Conservation (phyloP, 2,329 filamentous ascomycete genomes). For the Apiospora kogelbergensis region DNA sequence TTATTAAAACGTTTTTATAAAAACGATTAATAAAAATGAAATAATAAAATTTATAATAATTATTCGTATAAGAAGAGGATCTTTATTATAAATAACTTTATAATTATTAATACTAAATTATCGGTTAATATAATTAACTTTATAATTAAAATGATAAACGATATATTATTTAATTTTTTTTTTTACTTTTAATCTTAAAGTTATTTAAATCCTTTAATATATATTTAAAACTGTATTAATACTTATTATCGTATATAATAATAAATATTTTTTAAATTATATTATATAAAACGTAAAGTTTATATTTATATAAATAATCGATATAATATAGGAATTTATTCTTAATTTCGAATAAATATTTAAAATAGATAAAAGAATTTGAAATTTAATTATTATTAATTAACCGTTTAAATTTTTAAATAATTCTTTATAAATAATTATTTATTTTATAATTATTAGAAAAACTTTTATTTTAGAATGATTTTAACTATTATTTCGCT, state of each 20-base stretch:
- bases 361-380: neutral
- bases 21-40: neutral
- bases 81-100: neutral
- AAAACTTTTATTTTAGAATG: neutral
- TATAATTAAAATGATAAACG: neutral
- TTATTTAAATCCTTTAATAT: neutral
- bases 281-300: neutral
- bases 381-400: neutral
- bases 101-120: neutral
- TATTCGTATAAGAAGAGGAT: neutral
- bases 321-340: conserved; percentile 1
- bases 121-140: neutral
- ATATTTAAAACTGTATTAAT: neutral
- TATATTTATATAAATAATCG: neutral
- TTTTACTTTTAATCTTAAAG: neutral
- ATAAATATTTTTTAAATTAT: neutral
- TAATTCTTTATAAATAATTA: neutral
- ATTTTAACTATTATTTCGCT: neutral
- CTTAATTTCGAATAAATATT: neutral
- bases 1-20: neutral
- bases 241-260: conserved; percentile 1
- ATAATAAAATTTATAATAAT: neutral
- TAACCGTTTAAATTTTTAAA: neutral
- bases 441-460: neutral
- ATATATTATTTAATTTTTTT: neutral